These are phyloP conservation scores for Lolium perenne DNA, from an alignment of 176 grass and related monocot species.

Conservation along the genomic window DNA sequence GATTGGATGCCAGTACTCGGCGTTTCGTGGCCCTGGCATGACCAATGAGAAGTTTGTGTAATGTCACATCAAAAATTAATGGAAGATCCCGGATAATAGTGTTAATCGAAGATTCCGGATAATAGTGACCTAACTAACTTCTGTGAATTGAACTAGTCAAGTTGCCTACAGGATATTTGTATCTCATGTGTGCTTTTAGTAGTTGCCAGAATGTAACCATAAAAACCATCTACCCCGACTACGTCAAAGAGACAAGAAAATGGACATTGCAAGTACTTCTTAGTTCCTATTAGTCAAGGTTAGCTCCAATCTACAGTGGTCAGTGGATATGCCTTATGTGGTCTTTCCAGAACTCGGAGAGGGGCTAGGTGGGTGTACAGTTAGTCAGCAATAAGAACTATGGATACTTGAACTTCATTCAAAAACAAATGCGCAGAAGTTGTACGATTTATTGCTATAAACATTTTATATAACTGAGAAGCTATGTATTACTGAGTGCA, in stretches of 20 bases:
- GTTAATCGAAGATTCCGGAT: slow-evolving; percentile 25
- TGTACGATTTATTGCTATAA: neutral
- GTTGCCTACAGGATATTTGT: neutral
- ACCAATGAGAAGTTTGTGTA: neutral
- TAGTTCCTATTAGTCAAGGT: slow-evolving; percentile 29
- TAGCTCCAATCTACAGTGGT: neutral
- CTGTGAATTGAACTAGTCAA: slow-evolving; percentile 6
- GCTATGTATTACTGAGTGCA: neutral
- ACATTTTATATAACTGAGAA: slow-evolving; percentile 17
- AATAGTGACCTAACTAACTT: neutral
- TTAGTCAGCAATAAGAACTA: slow-evolving; percentile 23
- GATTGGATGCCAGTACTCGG: slow-evolving; percentile 12
- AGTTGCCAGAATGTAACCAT: slow-evolving; percentile 26
- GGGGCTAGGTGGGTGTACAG: neutral
- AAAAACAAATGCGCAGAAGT: slow-evolving; percentile 6
- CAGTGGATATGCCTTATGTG: slow-evolving; percentile 1
- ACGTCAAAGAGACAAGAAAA: neutral
- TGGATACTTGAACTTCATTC: neutral
- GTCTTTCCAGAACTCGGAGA: slow-evolving; percentile 24
- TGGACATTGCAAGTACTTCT: neutral
- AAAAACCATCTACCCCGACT: slow-evolving; percentile 7
- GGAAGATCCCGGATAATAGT: slow-evolving; percentile 22
- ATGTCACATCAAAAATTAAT: slow-evolving; percentile 14
- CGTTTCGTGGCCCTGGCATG: neutral
- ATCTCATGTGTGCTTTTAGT: slow-evolving; percentile 21